Conservation (phyloP, 2,329 filamentous ascomycete genomes). For the Paecilomyces niveus region DNA sequence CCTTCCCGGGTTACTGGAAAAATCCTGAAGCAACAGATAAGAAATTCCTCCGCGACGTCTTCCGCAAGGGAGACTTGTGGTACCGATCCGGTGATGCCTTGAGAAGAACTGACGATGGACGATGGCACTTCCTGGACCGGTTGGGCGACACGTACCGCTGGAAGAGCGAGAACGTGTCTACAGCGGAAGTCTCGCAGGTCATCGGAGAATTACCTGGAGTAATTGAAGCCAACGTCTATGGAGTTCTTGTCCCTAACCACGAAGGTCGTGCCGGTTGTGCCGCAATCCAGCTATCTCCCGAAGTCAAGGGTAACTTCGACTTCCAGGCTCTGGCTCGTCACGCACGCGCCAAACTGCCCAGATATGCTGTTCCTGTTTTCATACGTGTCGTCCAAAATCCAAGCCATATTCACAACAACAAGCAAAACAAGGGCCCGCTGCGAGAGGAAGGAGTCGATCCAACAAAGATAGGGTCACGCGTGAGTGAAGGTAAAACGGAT, state of each 20-base stretch:
- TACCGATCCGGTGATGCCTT: conserved; percentile 64
- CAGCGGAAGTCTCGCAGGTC: conserved; percentile 59
- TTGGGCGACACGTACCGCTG: conserved; percentile 49
- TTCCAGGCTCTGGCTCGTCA: conserved; percentile 55
- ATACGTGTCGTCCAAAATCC: conserved; percentile 51
- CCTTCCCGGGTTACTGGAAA: conserved; percentile 64
- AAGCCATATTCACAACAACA: conserved; percentile 57
- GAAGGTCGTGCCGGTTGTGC: conserved; percentile 63
- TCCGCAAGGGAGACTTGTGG: conserved; percentile 60
- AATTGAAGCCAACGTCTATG: conserved; percentile 63
- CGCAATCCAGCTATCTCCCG: conserved; percentile 49
- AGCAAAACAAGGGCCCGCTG: conserved; percentile 69
- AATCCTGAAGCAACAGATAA: conserved; percentile 60
- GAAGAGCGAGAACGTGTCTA: conserved; percentile 60
- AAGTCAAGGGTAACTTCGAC: conserved; percentile 46
- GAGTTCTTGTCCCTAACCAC: conserved; percentile 57
- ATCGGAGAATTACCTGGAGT: conserved; percentile 54
- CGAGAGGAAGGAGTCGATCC: conserved; percentile 61
- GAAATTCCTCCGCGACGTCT: conserved; percentile 59
- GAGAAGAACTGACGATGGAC: conserved; percentile 53
- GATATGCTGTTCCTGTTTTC: conserved; percentile 71
- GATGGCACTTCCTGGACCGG: conserved; percentile 64
- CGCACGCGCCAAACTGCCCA: conserved; percentile 54
- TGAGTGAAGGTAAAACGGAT: conserved; percentile 37
- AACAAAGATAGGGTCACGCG: conserved; percentile 37